Percentiles rank a stretch among this genome's conserved stretches.
These are phyloP conservation scores for Fusarium vanettenii DNA, from an alignment of 2,329 filamentous ascomycete genomes.

Conservation along the genomic window DNA sequence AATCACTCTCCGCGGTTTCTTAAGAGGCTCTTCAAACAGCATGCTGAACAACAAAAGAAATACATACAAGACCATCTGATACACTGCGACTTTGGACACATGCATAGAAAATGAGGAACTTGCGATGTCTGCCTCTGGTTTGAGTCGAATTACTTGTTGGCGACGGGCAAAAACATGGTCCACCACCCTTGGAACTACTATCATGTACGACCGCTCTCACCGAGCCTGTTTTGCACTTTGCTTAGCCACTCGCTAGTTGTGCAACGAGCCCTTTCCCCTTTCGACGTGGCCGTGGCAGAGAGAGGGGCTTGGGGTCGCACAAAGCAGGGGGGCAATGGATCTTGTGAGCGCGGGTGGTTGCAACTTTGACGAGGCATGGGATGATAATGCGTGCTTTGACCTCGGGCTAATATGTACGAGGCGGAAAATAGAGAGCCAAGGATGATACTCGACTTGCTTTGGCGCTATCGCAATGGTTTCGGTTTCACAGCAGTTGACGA, in stretches of 20 bases:
- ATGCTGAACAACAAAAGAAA: neutral
- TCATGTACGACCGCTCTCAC: neutral
- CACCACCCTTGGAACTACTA: neutral
- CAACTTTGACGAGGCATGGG: neutral
- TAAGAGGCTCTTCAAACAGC: too few relatives aligned
- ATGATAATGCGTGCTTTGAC: neutral
- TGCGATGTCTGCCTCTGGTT: neutral
- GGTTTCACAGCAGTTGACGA: neutral
- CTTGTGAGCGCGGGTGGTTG: conserved; percentile 17
- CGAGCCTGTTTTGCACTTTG: neutral
- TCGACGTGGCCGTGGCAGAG: neutral
- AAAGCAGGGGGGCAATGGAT: conserved; percentile 1
- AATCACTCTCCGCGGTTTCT: too few relatives aligned
- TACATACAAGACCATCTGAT: neutral
- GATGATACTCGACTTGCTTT: neutral
- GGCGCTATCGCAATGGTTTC: neutral
- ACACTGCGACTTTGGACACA: too few relatives aligned
- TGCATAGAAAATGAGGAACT: neutral
- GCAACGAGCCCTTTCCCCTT: neutral
- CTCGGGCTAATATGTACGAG: neutral
- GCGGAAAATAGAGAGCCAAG: neutral
- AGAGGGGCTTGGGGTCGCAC: neutral
- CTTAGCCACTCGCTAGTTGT: neutral
- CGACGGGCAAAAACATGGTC: neutral
- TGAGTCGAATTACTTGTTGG: neutral